phyloP scores from a whole-genome alignment of 257 asterid genomes.

The Lithospermum erythrorhizon region DNA sequence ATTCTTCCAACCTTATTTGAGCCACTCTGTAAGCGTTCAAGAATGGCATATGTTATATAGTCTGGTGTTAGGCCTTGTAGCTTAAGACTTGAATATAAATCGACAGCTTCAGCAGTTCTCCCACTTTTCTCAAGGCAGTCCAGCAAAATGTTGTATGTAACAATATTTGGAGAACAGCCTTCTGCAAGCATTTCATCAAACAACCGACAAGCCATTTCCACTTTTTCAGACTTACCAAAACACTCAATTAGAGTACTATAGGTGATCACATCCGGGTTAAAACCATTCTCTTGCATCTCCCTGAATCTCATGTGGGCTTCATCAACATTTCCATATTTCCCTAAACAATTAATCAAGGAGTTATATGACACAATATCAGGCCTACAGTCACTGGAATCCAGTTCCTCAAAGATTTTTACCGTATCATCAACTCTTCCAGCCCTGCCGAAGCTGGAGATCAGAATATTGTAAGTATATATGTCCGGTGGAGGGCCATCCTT shows the following conservation, averaged over 20 bases:
- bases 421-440: constrained; percentile 80
- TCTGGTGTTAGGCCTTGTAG: constrained; percentile 83
- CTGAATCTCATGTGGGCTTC: constrained; percentile 86
- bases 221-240: constrained; percentile 82
- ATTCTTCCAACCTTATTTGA: constrained; percentile 33
- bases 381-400: constrained; percentile 54
- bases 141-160: constrained; percentile 79
- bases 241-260: constrained; percentile 88
- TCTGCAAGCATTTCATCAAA: constrained; percentile 70
- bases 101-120: constrained; percentile 84
- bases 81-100: constrained; percentile 65
- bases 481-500: constrained; percentile 67
- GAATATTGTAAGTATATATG: constrained; percentile 72
- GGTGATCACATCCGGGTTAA: constrained; percentile 89
- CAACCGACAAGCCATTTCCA: constrained; percentile 74
- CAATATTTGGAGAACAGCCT: constrained; percentile 82
- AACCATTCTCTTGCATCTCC: constrained; percentile 82
- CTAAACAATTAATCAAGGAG: constrained; percentile 77
- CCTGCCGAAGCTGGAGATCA: constrained; percentile 77
- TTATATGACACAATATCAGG: constrained; percentile 83
- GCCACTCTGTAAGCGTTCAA: constrained; percentile 80
- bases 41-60: constrained; percentile 64
- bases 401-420: constrained; percentile 67
- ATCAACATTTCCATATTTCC: constrained; percentile 79
- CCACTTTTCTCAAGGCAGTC: constrained; percentile 87